Conservation (phyloP, 2,329 filamentous ascomycete genomes). For the Penicillium verrucosum region DNA sequence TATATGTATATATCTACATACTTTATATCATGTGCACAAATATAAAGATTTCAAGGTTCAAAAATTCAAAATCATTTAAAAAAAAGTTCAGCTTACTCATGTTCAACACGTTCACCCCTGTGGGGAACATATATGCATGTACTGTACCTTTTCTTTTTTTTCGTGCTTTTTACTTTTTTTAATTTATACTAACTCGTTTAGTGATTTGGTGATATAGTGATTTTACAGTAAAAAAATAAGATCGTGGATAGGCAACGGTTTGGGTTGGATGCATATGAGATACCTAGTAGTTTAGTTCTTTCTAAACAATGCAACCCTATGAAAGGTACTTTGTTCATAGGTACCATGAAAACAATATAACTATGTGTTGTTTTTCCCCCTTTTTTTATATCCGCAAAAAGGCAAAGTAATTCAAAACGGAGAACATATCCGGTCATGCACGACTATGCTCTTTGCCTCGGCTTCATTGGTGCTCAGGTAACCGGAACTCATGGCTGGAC, state of each 20-base stretch:
- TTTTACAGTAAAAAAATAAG: background rate
- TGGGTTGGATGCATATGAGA: background rate
- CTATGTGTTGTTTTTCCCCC: no score
- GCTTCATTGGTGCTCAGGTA: slow-evolving; percentile 21
- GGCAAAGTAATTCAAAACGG: slow-evolving; percentile 1
- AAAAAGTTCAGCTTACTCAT: background rate
- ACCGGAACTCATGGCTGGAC: background rate
- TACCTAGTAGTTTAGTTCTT: background rate
- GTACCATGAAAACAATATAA: background rate
- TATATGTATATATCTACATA: background rate
- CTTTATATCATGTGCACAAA: background rate
- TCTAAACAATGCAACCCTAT: background rate
- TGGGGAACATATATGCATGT: slow-evolving; percentile 1
- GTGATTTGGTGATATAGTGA: background rate
- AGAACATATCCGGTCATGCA: slow-evolving; percentile 23
- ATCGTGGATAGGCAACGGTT: background rate
- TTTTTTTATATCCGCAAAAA: background rate
- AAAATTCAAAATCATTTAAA: background rate
- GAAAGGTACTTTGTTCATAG: background rate
- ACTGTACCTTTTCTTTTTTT: background rate
- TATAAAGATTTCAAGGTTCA: background rate
- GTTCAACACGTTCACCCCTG: background rate
- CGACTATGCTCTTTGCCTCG: slow-evolving; percentile 2
- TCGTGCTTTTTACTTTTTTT: background rate
- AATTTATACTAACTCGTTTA: background rate